phyloP scores from a whole-genome alignment of 352 stramenopile genomes.

The Globisporangium paroecandrum region DNA sequence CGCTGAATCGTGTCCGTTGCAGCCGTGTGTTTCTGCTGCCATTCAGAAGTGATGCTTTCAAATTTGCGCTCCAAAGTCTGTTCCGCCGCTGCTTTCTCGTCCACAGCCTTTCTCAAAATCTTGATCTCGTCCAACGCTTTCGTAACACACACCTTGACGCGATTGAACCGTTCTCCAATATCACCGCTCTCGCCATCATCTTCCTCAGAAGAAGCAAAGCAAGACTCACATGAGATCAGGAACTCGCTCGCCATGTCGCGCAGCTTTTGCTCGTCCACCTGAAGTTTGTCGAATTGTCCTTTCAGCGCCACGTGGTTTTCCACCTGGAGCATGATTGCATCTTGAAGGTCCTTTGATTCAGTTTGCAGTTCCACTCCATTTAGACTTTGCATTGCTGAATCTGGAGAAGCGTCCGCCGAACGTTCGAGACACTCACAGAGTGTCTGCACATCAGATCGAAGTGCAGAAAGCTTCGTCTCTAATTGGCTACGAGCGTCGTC shows the following conservation, averaged over 20 bases:
- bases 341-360: neutral
- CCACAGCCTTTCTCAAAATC: neutral
- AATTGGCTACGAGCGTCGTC: slow-evolving; percentile 10
- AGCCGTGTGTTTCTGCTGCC: neutral
- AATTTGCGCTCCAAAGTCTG: slow-evolving; percentile 2
- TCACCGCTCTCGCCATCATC: neutral
- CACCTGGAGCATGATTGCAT: slow-evolving; percentile 16
- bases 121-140: slow-evolving; percentile 2
- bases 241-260: slow-evolving; percentile 1
- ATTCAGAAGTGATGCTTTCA: neutral
- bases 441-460: slow-evolving; percentile 8
- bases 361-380: neutral
- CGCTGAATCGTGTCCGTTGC: neutral
- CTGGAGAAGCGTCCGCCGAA: neutral
- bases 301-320: neutral
- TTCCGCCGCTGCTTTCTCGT: neutral
- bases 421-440: neutral
- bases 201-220: neutral
- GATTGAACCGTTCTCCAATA: neutral
- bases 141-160: neutral
- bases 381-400: neutral
- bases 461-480: neutral
- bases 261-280: neutral
- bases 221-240: slow-evolving; percentile 2
- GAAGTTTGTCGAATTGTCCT: neutral